Evolutionary conservation across 306 rosid genomes (phyloP).

Genomic region (Cotoneaster glaucophyllus): DNA sequence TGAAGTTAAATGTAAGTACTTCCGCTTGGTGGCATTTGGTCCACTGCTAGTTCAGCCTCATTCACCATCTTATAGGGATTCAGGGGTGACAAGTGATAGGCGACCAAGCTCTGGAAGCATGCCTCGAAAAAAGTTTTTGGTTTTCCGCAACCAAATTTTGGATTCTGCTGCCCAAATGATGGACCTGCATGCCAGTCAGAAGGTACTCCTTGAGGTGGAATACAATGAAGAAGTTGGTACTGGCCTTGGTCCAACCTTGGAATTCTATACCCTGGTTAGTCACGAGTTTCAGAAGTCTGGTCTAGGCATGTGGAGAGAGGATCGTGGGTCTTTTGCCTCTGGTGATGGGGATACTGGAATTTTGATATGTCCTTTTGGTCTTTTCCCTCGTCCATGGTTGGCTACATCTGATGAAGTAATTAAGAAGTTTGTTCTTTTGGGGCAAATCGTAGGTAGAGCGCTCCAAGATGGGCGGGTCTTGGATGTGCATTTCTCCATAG

Average conservation of each 20-base stretch:
- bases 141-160: conserved; percentile 59
- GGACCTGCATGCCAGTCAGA: conserved; percentile 63
- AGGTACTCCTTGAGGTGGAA: conserved; percentile 84
- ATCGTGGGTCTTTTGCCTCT: conserved; percentile 30
- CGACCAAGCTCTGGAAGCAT: conserved; percentile 41
- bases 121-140: conserved; percentile 77
- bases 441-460: conserved; percentile 84
- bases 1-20: conserved; percentile 90
- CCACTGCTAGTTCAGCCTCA: conserved; percentile 43
- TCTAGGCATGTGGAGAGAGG: conserved; percentile 88
- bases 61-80: conserved; percentile 36
- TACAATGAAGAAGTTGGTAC: conserved; percentile 96
- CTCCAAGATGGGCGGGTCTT: conserved; percentile 93
- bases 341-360: conserved; percentile 34
- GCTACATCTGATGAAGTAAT: conserved; percentile 47
- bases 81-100: conserved; percentile 42
- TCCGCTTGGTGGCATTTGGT: conserved; percentile 73
- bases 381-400: conserved; percentile 85
- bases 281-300: conserved; percentile 82
- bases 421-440: conserved; percentile 70
- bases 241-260: conserved; percentile 98
- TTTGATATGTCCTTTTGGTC: conserved; percentile 44
- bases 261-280: conserved; percentile 88
- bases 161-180: conserved; percentile 89
- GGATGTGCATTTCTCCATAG: conserved; percentile 85